Conservation (phyloP, 148 eudicot genomes). For the Suaeda aralocaspica region DNA sequence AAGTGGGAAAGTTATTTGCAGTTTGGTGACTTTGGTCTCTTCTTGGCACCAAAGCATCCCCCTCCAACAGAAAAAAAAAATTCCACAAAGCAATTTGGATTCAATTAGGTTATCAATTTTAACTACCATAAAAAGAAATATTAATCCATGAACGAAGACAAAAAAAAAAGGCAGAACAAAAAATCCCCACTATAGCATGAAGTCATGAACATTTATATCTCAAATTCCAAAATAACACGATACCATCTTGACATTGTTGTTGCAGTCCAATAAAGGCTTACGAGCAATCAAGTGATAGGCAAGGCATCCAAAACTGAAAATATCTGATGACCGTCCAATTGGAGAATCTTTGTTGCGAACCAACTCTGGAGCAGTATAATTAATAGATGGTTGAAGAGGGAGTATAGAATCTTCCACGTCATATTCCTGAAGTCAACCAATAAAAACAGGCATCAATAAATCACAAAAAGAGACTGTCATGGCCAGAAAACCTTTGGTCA, state of each 20-base stretch:
- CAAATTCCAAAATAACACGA: conserved; percentile 14
- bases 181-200: background rate
- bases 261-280: conserved; percentile 91
- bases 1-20: background rate
- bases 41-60: background rate
- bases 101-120: background rate
- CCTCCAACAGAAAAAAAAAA: background rate
- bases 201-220: conserved; percentile 12
- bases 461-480: background rate
- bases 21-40: too few species aligned
- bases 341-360: conserved; percentile 73
- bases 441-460: background rate
- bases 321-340: conserved; percentile 70
- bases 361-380: conserved; percentile 95
- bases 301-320: conserved; percentile 97
- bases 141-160: too few species aligned
- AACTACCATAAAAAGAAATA: background rate
- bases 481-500: background rate
- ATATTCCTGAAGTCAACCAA: conserved; percentile 63
- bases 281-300: conserved; percentile 86
- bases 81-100: background rate
- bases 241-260: conserved; percentile 99
- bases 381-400: conserved; percentile 93
- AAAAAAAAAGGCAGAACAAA: background rate
- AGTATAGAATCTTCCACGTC: conserved; percentile 91